These are phyloP conservation scores for Agapanthus africanus DNA, from an alignment of 106 monocot species.

Conservation along the genomic window DNA sequence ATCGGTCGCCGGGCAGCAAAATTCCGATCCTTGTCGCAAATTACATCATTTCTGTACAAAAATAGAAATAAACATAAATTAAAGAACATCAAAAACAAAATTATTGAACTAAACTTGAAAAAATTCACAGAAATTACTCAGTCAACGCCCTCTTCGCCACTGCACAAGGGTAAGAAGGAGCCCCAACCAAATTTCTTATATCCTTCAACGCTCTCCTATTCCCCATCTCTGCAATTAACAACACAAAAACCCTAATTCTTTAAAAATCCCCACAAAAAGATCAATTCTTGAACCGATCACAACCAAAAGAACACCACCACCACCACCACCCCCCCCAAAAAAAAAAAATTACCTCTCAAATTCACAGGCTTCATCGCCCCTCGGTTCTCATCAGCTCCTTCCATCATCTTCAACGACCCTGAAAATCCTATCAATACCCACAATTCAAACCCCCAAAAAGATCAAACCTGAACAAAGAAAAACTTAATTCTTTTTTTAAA, in stretches of 20 bases:
- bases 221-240: constrained; percentile 23
- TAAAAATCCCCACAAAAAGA: not conserved
- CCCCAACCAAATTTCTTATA: constrained; percentile 51
- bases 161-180: constrained; percentile 34
- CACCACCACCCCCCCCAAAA: too few relatives aligned
- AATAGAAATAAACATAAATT: not conserved
- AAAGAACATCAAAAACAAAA: not conserved
- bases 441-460: too few relatives aligned
- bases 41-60: constrained; percentile 27
- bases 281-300: not conserved
- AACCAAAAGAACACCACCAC: too few relatives aligned
- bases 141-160: constrained; percentile 34
- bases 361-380: not conserved
- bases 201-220: constrained; percentile 70
- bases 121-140: constrained; percentile 29
- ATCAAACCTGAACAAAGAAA: too few relatives aligned
- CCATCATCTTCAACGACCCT: too few relatives aligned
- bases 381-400: constrained; percentile 17
- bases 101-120: not conserved
- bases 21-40: constrained; percentile 15
- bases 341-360: not conserved
- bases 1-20: constrained; percentile 38
- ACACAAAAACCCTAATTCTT: not conserved
- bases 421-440: too few relatives aligned
- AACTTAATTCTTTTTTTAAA: too few relatives aligned